These are phyloP conservation scores for Boletus subparvulus DNA, from an alignment of 768 basidiomycete species.

Conservation along the genomic window DNA sequence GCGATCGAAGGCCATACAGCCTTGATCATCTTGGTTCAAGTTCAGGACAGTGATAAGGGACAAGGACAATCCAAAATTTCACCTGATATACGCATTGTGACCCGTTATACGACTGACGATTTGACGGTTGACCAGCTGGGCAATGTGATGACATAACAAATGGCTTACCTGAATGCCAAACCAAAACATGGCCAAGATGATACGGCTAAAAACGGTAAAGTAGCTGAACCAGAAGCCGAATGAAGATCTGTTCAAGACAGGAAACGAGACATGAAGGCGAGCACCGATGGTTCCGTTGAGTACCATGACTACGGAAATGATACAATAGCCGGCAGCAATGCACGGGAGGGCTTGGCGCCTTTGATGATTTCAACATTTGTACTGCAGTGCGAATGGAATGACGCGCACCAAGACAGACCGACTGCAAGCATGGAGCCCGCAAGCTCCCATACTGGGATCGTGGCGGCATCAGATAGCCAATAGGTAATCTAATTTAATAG, in stretches of 20 bases:
- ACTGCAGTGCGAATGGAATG: neutral
- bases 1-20: constrained; percentile 80
- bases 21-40: constrained; percentile 55
- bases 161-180: constrained; percentile 63
- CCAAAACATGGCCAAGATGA: constrained; percentile 82
- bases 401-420: constrained; percentile 64
- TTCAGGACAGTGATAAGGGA: neutral
- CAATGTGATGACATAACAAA: neutral
- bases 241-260: constrained; percentile 76
- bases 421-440: constrained; percentile 76
- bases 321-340: constrained; percentile 68
- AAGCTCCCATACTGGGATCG: constrained; percentile 33
- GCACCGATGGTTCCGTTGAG: constrained; percentile 82
- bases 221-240: constrained; percentile 92
- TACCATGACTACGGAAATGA: constrained; percentile 74
- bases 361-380: neutral
- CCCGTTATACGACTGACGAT: constrained; percentile 50
- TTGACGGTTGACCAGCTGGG: neutral
- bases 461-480: constrained; percentile 29
- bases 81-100: constrained; percentile 74
- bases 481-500: constrained; percentile 19
- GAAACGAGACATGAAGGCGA: constrained; percentile 71
- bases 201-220: constrained; percentile 78
- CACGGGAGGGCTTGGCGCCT: constrained; percentile 68
- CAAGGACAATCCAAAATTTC: neutral